Conservation (phyloP, 441 rosid genomes). For the Oxalis stricta region DNA sequence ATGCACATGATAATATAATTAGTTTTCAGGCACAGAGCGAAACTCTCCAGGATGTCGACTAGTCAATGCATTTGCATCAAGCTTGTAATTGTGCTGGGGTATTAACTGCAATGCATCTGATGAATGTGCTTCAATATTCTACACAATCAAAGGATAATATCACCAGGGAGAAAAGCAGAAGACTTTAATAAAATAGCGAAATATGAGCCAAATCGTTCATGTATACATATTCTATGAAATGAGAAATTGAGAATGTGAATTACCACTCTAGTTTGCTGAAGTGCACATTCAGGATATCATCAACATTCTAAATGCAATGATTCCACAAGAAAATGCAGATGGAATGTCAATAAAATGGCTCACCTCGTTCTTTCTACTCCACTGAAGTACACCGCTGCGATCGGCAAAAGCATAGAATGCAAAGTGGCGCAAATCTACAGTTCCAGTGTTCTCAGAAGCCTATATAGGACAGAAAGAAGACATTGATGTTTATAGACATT, state of each 20-base stretch:
- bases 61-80: conserved; percentile 78
- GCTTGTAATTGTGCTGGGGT: conserved; percentile 98
- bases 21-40: conserved; percentile 15
- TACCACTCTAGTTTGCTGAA: too few species aligned
- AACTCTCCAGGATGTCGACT: conserved; percentile 95
- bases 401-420: conserved; percentile 92
- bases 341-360: neutral
- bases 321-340: neutral
- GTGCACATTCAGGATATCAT: too few species aligned
- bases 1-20: neutral
- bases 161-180: neutral
- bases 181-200: neutral
- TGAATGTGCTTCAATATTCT: conserved; percentile 72
- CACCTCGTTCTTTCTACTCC: conserved; percentile 96
- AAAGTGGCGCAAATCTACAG: conserved; percentile 72
- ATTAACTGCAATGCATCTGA: conserved; percentile 68
- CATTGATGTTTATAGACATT: conserved; percentile 3
- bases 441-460: conserved; percentile 74
- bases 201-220: neutral
- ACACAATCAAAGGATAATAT: conserved; percentile 15
- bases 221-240: too few species aligned
- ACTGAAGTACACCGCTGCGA: conserved; percentile 49
- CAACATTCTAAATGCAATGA: too few species aligned
- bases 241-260: too few species aligned
- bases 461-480: conserved; percentile 15